Base-by-base conservation (phyloP, 495 filamentous ascomycete genomes). In the Staphylotrichum tortipilum region DNA sequence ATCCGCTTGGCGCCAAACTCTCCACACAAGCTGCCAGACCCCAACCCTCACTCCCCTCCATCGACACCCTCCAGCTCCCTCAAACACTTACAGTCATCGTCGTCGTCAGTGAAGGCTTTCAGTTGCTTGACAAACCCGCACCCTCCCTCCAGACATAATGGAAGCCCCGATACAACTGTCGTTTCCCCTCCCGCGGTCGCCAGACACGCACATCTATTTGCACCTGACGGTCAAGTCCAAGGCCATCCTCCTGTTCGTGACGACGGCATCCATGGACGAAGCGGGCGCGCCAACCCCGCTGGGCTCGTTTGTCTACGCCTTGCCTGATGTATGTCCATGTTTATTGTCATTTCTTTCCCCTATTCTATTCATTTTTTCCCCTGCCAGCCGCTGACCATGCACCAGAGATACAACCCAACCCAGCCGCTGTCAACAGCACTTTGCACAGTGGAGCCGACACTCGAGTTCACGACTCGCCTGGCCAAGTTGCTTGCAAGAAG, bases 251-350 rank as follows among this genome's bases (percentile, higher is more conserved):
- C 68, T 94, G 5, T 91, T 95, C 60, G 66, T 96, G 35, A 85
- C 87, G 0, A 89, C 85, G 0, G 78, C 82, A 7, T 72, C 78
- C 3, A 70, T 78, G 18, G 85, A 84, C 3, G 78, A 82, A 31
- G 67, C 69, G 5, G 63, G 69, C 11, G 59, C 69, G 14, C 63
- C 70, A 3, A 69, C 76, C n/a, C 62, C 80, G 0, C 66, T 90
- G 50, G 86, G 86, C 8, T 91, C 86, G 49, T 92, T 97, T 62
- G 85, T 97, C 37, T 95, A 94, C 64, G 85, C 92, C 18, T 78
- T 96, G 64, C 91, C 90, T 22, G 84, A 94, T 68, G 89, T 95
- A 69, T 59, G 78, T 69, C n/a, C 7, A 21, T 17, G 14, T 14
- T 17, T 3, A 35, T n/a, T n/a, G n/a, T n/a, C n/a, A n/a, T n/a